Conservation (phyloP, 371 early-diverging fungal genomes). For the Blakeslea trispora region DNA sequence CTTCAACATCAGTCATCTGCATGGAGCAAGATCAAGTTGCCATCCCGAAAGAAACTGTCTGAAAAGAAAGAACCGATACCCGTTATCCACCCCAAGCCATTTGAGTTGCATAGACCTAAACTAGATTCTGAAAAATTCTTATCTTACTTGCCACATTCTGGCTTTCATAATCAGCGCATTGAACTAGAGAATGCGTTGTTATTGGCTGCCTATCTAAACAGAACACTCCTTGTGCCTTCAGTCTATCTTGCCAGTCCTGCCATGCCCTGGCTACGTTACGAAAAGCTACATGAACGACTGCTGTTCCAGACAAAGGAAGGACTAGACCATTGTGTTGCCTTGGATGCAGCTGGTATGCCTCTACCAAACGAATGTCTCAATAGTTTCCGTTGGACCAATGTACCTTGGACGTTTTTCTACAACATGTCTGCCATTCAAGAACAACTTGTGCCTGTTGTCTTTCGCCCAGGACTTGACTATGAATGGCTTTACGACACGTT, state of each 20-base stretch:
- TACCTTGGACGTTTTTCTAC: constrained; percentile 64
- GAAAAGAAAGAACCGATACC: constrained; percentile 41
- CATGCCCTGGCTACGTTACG: constrained; percentile 55
- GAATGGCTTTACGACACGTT: constrained; percentile 41
- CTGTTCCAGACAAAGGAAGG: constrained; percentile 60
- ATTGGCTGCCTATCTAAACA: constrained; percentile 56
- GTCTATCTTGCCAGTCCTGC: constrained; percentile 60
- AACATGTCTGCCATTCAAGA: constrained; percentile 38
- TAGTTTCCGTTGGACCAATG: constrained; percentile 55
- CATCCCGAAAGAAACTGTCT: constrained; percentile 49
- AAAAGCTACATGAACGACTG: constrained; percentile 56
- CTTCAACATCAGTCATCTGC: too few species aligned
- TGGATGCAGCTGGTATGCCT: constrained; percentile 38
- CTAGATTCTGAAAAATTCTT: constrained; percentile 53
- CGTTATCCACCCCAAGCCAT: constrained; percentile 20
- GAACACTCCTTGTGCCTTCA: constrained; percentile 57
- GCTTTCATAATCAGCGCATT: constrained; percentile 65
- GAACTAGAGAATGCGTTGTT: constrained; percentile 62
- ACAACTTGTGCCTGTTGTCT: constrained; percentile 35
- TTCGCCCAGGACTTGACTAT: constrained; percentile 37
- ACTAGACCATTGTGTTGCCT: constrained; percentile 54
- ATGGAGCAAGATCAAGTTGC: too few species aligned
- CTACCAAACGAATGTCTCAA: constrained; percentile 60
- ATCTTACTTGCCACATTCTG: constrained; percentile 65
- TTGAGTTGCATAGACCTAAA: constrained; percentile 14